Percentiles rank a stretch among this genome's conserved stretches.
These are phyloP conservation scores for Globisporangium cystogenes DNA, from an alignment of 352 stramenopile species.

Conservation along the genomic window DNA sequence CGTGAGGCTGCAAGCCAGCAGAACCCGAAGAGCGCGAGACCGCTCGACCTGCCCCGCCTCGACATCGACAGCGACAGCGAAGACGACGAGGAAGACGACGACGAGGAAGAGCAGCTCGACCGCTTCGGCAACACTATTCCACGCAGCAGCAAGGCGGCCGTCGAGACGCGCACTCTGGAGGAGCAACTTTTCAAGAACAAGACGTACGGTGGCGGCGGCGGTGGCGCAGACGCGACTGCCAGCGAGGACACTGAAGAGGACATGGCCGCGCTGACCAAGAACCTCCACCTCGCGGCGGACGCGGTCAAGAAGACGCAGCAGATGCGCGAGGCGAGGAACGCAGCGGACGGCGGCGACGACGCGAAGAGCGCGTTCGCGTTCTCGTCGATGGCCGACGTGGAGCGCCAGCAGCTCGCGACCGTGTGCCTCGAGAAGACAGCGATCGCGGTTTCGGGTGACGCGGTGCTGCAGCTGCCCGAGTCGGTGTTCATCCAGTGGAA, in stretches of 20 bases:
- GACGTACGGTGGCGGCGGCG: constrained; percentile 25
- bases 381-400: constrained; percentile 69
- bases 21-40: neutral
- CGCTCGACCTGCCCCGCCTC: constrained; percentile 24
- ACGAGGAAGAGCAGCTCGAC: constrained; percentile 18
- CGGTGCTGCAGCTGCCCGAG: constrained; percentile 62
- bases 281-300: constrained; percentile 39
- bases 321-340: constrained; percentile 38
- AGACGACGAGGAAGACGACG: constrained; percentile 8
- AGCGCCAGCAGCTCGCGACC: constrained; percentile 48
- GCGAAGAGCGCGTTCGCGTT: constrained; percentile 32
- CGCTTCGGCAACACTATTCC: constrained; percentile 8
- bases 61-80: constrained; percentile 21
- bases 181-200: constrained; percentile 51
- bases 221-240: neutral
- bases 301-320: constrained; percentile 60
- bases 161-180: constrained; percentile 13
- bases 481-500: constrained; percentile 68
- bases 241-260: constrained; percentile 31
- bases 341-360: constrained; percentile 10
- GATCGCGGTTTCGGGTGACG: constrained; percentile 65
- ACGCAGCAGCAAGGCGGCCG: constrained; percentile 1
- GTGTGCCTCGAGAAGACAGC: constrained; percentile 67
- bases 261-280: constrained; percentile 48
- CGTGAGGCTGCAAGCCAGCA: neutral